Evolutionary conservation across 345 rosid species (phyloP).

Genomic region (Lenwebbia sp.): DNA sequence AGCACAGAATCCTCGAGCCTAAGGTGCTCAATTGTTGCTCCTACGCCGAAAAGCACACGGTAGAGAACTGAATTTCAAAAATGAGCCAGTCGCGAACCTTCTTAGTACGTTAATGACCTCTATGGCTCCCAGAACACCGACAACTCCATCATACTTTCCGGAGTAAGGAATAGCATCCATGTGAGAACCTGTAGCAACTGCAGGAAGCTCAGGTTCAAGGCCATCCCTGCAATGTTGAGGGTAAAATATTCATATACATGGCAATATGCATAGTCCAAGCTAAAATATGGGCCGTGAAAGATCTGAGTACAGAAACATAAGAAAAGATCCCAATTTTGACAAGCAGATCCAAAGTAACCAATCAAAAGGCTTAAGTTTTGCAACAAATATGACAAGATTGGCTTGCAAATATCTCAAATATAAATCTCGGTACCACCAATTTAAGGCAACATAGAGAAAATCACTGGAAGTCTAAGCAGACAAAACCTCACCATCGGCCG

Average conservation of each 20-base stretch:
- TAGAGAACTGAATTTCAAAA: not conserved
- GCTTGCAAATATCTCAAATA: not conserved
- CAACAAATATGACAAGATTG: not conserved
- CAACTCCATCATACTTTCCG: slow-evolving; percentile 94
- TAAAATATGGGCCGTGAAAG: not conserved
- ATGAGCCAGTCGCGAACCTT: slow-evolving; percentile 29
- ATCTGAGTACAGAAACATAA: not conserved
- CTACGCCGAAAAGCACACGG: not conserved
- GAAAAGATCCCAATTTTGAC: not conserved
- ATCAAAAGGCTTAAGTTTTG: not conserved
- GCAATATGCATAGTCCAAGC: not conserved
- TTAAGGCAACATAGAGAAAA: not conserved
- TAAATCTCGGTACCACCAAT: not conserved
- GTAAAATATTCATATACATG: not conserved
- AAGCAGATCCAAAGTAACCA: not conserved
- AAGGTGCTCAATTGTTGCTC: not conserved
- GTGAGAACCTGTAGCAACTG: slow-evolving; percentile 90
- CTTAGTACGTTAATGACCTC: slow-evolving; percentile 88
- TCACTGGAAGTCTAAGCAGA: not conserved
- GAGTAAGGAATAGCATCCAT: slow-evolving; percentile 97
- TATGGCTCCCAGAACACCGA: slow-evolving; percentile 93
- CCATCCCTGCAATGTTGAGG: slow-evolving; percentile 46
- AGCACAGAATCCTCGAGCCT: not conserved
- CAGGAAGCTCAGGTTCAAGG: slow-evolving; percentile 50
- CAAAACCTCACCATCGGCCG: slow-evolving; percentile 64